Base-by-base conservation (phyloP, 176 grass and related monocot genomes). In the Ensete ventricosum region DNA sequence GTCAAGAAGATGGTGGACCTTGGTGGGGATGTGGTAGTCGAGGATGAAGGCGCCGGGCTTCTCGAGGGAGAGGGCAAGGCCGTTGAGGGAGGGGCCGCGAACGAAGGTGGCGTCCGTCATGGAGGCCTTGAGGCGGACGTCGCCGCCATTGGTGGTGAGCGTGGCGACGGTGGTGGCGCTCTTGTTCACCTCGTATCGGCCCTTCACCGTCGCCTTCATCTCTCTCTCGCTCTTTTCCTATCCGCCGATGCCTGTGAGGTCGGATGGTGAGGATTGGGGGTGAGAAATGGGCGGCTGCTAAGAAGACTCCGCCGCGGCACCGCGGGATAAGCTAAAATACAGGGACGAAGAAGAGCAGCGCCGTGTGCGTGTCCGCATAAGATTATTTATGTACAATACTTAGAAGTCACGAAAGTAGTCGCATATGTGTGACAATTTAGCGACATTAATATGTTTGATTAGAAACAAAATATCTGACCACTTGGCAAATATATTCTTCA, bases 131-230 rank as follows among this genome's bases (percentile, higher is more conserved):
- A 94, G 13, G 59, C 68, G 80, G 78, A 94, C 84, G 84, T 99
- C 90, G 9, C 86, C 95, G 34, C 73, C 89, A 80, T 22, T 17
- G 64, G 58, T 13, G 1, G 87, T 69, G 69, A 85, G 34, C n/a
- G 78, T 66, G 34, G 86, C 78, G 16, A 87, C 8, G 7, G 78
- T 82, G 84, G 78, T 52, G 72, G 65, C 77, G 50, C 80, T 72
- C 84, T 94, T 84, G 78, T 73, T 70, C 17, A 78, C 88, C 73
- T 91, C 90, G 84, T 87, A 99, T 10, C 87, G 84, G 0, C 90
- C 90, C 82, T 91, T 94, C n/a, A 89, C 64, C 20, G 82, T 94
- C 8, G 88, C 84, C 88, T 93, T 93, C 95, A 93, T 90, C 52
- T 2, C 62, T 9, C 0, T 16, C 9, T 26, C n/a, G 8, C 64